Evolutionary conservation across 129 eudicot genomes (phyloP).

Genomic region (Helianthus tuberosus): DNA sequence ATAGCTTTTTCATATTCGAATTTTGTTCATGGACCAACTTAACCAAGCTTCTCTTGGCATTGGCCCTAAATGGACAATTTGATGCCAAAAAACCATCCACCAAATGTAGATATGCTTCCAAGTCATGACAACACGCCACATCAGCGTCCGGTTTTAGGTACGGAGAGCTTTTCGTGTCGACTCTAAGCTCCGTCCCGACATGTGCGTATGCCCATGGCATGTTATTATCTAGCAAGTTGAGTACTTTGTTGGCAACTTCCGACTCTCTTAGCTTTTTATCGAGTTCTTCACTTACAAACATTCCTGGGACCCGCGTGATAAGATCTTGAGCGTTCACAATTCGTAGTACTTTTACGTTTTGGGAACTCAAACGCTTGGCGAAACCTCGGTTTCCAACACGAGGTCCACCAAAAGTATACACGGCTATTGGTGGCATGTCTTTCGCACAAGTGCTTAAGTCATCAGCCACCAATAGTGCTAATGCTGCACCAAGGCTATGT

Average conservation of each 20-base stretch:
- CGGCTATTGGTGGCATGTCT: constrained; percentile 73
- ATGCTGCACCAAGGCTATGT: constrained; percentile 96
- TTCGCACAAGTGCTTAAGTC: constrained; percentile 55
- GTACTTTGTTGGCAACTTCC: constrained; percentile 37
- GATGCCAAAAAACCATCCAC: constrained; percentile 91
- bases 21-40: constrained; percentile 73
- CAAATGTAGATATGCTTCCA: constrained; percentile 88
- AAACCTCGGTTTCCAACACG: constrained; percentile 86
- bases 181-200: constrained; percentile 71
- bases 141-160: constrained; percentile 76
- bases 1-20: constrained; percentile 75
- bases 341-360: constrained; percentile 74
- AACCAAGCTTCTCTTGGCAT: constrained; percentile 83
- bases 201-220: constrained; percentile 97
- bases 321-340: constrained; percentile 77
- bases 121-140: constrained; percentile 91
- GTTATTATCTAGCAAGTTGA: constrained; percentile 63
- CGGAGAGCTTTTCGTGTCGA: constrained; percentile 82
- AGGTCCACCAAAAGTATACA: constrained; percentile 92
- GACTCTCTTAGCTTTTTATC: constrained; percentile 62
- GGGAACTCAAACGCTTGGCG: constrained; percentile 46
- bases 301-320: constrained; percentile 89
- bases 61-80: constrained; percentile 75
- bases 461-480: constrained; percentile 75
- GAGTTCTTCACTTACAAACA: constrained; percentile 83